Base-by-base conservation (phyloP, 1,284 basidiomycete species). In the Schizophyllum amplum region DNA sequence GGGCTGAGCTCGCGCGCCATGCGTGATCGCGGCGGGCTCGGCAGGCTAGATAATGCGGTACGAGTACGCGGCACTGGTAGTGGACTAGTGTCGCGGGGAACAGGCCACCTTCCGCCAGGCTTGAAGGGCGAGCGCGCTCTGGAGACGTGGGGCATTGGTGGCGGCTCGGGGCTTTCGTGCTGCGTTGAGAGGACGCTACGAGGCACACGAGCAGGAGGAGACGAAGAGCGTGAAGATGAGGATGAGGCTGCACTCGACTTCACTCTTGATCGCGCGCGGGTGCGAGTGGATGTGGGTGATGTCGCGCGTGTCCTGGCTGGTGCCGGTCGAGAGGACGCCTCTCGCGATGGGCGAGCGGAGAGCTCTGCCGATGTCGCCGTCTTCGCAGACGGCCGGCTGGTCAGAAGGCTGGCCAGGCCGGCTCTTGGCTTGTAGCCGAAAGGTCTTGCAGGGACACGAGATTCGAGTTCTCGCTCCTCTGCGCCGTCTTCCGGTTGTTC, bases 1-100 rank as follows among this genome's bases (percentile, higher is more conserved):
- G 52, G 51, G 47, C 56, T 53, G 27, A 21, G 52, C 24, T 47
- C 56, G 24, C 52, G 27, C 24, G 23, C 47, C 21, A 50, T 9
- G 5, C 20, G 24, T 50, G 47, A 15, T 11, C 27, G 25, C 21
- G 46, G 48, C 24, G 51, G 48, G 48, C 48, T 50, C 21, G 48
- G 20, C 22, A 50, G 49, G 33, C 33, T 42, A 17, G 33, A 42
- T 17, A 42, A 17, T 20, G 48, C 48, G 13, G 48, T 21, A 20
- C 48, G 20, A 9, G 20, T 50, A 11, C 48, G 48, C 11, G 48
- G 24, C 9, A 9, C 13, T 2, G 48, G 22, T 9, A 50, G 11
- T 21, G 48, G 48, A 20, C 48, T 50, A 3, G 20, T 21, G 20
- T 50, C 48, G 48, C 48, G 48, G 11, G 48, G 11, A 5, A 22